Evolutionary conservation across 2,329 filamentous ascomycete genomes (phyloP), one percentile per base, ranked within the genome.

Genomic region (Geosmithia flava): DNA sequence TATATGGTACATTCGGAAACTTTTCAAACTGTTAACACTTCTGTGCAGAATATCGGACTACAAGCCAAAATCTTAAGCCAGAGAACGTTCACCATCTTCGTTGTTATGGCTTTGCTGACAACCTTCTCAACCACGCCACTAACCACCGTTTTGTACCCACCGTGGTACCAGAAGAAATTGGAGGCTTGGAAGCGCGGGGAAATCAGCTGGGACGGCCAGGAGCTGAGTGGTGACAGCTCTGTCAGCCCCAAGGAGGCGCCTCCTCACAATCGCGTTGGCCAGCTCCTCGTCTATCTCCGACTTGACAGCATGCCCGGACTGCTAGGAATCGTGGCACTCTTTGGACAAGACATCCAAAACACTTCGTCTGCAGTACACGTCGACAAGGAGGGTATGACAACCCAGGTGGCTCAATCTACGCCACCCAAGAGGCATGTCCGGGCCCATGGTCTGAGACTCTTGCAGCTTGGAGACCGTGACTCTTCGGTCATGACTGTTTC

Each of bases 401-500:
- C 52, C 53, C 20, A 54, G 53, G 49, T 54, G 52, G 52, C 37
- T 1, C 29, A 44, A 11, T 17, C 42, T 19, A 15, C 29, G 6
- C 44, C 51, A 11, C 45, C 47, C n/a, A 10, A 40, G 4, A 29
- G 47, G 6, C 39, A 78, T 1, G 72, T 91, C 1, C 76, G 85
- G 58, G 83, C 89, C 0, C 87, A 95, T 56, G 91, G 89, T 30
- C 68, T 95, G n/a, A 84, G 90, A 15, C 75, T 97, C 16, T 68
- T 94, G 45, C 87, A 94, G 59, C 76, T 97, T 13, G 94, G 87
- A 0, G 90, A 96, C 56, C 88, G 91, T 74, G 85, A 87, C 42
- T 96, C 91, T 1, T 90, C 89, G 17, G 91, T 96, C 56, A 97
- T 97, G 91, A 84, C 87, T 56, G 87, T 95, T 11, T 83, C 88